A percentile compares a stretch with the other conserved stretches of the same genome.
These are phyloP conservation scores for Corchorus capsularis DNA, from an alignment of 345 rosid species.

Conservation along the genomic window DNA sequence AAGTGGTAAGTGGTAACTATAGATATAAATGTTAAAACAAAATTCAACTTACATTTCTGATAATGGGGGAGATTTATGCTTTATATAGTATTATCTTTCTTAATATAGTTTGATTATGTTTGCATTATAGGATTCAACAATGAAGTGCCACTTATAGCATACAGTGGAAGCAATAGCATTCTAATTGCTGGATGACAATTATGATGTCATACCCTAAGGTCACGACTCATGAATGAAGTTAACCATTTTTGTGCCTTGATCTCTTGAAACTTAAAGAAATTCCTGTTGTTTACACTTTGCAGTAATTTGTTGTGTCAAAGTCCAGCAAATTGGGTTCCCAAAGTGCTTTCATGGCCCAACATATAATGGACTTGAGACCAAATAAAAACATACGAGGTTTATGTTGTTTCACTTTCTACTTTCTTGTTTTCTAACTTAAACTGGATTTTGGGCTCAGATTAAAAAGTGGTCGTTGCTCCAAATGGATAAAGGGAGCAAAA, in stretches of 20 bases:
- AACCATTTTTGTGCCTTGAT: neutral
- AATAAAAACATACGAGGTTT: neutral
- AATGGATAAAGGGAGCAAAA: conserved; percentile 26
- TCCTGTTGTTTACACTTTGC: too few relatives aligned
- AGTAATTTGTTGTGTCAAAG: neutral
- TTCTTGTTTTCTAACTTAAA: neutral
- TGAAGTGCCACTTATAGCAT: neutral
- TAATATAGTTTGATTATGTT: conserved; percentile 20
- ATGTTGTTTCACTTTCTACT: neutral
- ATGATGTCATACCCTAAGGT: neutral
- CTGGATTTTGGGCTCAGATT: neutral
- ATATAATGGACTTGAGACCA: neutral
- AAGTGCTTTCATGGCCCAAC: neutral
- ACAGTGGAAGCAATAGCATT: conserved; percentile 13
- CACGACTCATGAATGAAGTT: neutral
- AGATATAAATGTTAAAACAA: neutral
- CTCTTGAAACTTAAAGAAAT: neutral
- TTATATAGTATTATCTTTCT: neutral
- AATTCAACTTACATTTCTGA: neutral
- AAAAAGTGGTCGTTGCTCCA: conserved; percentile 22
- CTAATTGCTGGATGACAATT: conserved; percentile 22
- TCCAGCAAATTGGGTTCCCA: neutral
- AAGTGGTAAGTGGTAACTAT: conserved; percentile 17
- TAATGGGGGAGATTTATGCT: conserved; percentile 3
- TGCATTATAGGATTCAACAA: conserved; percentile 27